Percentiles rank a stretch among this genome's conserved stretches.
These are phyloP conservation scores for Marvania coccoides DNA, from an alignment of 139 green algal genomes.

Conservation along the genomic window DNA sequence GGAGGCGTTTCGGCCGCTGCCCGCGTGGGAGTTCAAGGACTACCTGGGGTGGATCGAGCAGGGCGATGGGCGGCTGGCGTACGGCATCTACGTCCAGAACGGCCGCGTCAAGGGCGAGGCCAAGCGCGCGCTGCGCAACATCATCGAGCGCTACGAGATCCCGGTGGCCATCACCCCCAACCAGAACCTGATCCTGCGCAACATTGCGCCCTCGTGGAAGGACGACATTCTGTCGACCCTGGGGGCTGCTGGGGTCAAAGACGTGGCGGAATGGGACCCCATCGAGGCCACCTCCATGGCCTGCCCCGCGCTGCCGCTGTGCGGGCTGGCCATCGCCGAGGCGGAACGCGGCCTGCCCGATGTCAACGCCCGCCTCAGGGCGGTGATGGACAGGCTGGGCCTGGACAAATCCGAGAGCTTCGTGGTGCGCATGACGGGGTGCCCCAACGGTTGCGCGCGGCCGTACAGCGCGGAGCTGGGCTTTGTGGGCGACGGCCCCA, in stretches of 20 bases:
- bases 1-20: slow-evolving; percentile 75
- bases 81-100: slow-evolving; percentile 91
- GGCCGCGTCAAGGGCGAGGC: slow-evolving; percentile 78
- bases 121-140: slow-evolving; percentile 72
- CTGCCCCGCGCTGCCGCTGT: slow-evolving; percentile 96
- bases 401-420: slow-evolving; percentile 56
- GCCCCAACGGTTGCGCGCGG: slow-evolving; percentile 96
- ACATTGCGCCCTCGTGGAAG: slow-evolving; percentile 82
- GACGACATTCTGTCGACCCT: slow-evolving; percentile 71
- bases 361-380: slow-evolving; percentile 67
- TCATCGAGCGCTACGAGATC: slow-evolving; percentile 77
- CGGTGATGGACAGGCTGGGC: slow-evolving; percentile 61
- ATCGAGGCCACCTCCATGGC: slow-evolving; percentile 86
- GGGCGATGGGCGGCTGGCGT: slow-evolving; percentile 81
- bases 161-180: slow-evolving; percentile 68
- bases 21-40: slow-evolving; percentile 89
- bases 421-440: slow-evolving; percentile 96
- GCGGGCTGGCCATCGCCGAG: slow-evolving; percentile 93
- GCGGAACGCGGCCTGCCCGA: slow-evolving; percentile 92
- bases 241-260: slow-evolving; percentile 35
- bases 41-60: slow-evolving; percentile 98
- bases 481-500: slow-evolving; percentile 96
- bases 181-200: slow-evolving; percentile 92
- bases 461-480: slow-evolving; percentile 99
- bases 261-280: slow-evolving; percentile 62